phyloP scores from a whole-genome alignment of 257 asterid species.

The Solanum commersonii region DNA sequence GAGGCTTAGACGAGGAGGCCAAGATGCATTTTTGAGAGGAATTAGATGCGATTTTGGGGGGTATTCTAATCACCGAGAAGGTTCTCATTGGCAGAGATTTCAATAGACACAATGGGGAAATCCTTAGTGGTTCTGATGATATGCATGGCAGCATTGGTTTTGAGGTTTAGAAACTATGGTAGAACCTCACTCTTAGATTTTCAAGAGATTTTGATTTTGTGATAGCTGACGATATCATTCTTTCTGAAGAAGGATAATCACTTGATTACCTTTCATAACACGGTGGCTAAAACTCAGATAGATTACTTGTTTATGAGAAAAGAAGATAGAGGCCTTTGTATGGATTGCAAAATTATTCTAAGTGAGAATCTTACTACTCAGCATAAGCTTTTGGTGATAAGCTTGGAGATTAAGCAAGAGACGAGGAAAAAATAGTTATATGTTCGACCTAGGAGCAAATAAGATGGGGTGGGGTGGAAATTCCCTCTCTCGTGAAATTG shows the following conservation, averaged over 20 bases:
- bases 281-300: background rate
- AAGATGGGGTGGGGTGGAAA: background rate
- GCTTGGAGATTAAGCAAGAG: background rate
- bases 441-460: background rate
- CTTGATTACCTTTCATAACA: background rate
- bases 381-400: too few relatives aligned
- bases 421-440: background rate
- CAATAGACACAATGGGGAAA: background rate
- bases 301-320: too few relatives aligned
- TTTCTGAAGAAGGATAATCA: background rate
- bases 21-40: background rate
- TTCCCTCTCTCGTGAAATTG: background rate
- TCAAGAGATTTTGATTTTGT: background rate
- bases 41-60: background rate
- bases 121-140: background rate
- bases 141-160: background rate
- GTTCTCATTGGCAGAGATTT: background rate
- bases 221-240: background rate
- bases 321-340: too few relatives aligned
- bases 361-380: background rate
- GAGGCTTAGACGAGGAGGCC: background rate
- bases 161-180: background rate
- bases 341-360: background rate
- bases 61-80: too few relatives aligned
- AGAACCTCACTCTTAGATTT: background rate